These are phyloP conservation scores for Chlorella sp. DNA, from an alignment of 139 green algal genomes.

Conservation along the genomic window DNA sequence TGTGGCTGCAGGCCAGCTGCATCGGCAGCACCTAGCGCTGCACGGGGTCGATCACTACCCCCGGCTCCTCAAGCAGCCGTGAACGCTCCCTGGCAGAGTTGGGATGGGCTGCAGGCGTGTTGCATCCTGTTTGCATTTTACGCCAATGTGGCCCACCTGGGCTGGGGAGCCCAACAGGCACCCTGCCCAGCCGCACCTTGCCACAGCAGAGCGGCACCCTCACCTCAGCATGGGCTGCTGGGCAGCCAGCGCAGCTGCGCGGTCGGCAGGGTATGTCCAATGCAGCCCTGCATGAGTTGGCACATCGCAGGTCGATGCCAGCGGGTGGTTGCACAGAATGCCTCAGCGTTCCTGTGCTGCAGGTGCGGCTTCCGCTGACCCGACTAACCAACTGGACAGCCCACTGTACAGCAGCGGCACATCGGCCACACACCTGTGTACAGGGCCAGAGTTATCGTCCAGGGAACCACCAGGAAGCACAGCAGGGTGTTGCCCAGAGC, in stretches of 20 bases:
- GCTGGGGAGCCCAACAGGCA: neutral
- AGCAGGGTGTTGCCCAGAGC: constrained; percentile 51
- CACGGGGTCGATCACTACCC: neutral
- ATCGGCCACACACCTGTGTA: constrained; percentile 41
- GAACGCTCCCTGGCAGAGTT: neutral
- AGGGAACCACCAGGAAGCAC: constrained; percentile 43
- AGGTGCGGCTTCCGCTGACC: no score
- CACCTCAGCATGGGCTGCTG: constrained; percentile 21
- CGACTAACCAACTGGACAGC: no score
- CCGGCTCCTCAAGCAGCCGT: neutral
- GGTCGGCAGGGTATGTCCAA: constrained; percentile 57
- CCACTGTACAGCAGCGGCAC: neutral
- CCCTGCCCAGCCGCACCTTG: neutral
- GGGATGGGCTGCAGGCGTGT: no score
- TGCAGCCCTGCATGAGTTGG: constrained; percentile 52
- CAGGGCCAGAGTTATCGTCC: constrained; percentile 50
- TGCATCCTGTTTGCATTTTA: no score
- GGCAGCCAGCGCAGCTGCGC: constrained; percentile 13
- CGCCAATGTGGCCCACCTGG: no score
- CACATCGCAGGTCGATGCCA: no score
- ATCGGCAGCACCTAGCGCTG: no score
- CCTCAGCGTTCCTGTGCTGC: no score
- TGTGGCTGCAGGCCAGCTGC: no score
- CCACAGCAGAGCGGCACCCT: neutral
- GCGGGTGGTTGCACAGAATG: no score